A percentile compares a stretch with the other conserved stretches of the same genome.
These are phyloP conservation scores for Coprinellus micaceus DNA, from an alignment of 768 basidiomycete genomes.

Conservation along the genomic window DNA sequence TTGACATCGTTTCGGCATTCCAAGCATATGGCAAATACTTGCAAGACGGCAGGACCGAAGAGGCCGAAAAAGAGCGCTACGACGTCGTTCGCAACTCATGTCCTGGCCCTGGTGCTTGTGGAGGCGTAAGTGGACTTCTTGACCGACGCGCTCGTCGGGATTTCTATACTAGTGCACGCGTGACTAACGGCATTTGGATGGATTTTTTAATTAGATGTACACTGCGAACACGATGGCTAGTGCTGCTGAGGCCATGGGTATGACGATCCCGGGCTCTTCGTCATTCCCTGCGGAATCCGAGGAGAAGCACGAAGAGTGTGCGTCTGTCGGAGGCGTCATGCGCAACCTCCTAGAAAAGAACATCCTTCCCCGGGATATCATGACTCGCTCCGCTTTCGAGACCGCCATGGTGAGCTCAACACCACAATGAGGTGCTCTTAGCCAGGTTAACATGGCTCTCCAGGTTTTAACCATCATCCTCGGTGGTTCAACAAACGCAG, in stretches of 20 bases:
- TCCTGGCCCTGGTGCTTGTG: constrained; percentile 97
- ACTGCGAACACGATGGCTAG: constrained; percentile 99
- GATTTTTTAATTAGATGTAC: constrained; percentile 83
- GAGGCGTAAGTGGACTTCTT: constrained; percentile 64
- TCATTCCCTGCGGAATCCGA: constrained; percentile 91
- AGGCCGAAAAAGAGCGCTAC: constrained; percentile 81
- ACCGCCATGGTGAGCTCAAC: constrained; percentile 79
- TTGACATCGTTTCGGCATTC: constrained; percentile 97
- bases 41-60: constrained; percentile 78
- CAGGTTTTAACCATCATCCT: constrained; percentile 95
- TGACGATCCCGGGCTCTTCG: constrained; percentile 95
- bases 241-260: constrained; percentile 91
- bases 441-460: neutral
- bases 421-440: constrained; percentile 3
- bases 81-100: constrained; percentile 90
- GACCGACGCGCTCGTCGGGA: neutral
- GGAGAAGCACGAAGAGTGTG: constrained; percentile 86
- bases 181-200: neutral
- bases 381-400: constrained; percentile 95
- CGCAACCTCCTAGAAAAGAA: constrained; percentile 84
- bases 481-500: constrained; percentile 97
- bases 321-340: constrained; percentile 78
- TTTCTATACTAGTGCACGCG: neutral
- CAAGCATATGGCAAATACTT: constrained; percentile 96
- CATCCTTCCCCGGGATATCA: constrained; percentile 91